Conservation (phyloP, 768 basidiomycete genomes). For the Lanmaoa pseudosensibilis region DNA sequence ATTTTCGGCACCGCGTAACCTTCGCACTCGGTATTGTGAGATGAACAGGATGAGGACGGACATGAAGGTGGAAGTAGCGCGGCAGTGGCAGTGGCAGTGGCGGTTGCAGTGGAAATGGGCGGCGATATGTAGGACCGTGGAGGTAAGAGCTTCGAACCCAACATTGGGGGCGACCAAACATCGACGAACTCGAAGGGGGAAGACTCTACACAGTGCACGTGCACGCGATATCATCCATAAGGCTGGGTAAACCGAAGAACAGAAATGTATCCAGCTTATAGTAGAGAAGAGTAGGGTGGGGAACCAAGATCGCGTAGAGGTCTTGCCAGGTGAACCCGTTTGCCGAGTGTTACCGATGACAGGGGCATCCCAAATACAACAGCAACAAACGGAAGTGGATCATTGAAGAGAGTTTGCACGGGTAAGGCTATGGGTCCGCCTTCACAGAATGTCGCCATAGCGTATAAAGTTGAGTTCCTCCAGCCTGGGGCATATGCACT, state of each 20-base stretch:
- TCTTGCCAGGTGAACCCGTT: too few relatives aligned
- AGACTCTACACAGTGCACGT: background rate
- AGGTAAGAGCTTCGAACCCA: too few relatives aligned
- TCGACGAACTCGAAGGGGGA: background rate
- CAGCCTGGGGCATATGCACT: too few relatives aligned
- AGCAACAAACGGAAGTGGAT: too few relatives aligned
- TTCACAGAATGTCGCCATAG: too few relatives aligned
- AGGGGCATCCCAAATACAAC: background rate
- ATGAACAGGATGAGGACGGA: background rate
- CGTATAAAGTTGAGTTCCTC: too few relatives aligned
- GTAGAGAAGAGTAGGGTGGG: background rate
- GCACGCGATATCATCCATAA: background rate
- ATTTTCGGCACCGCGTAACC: conserved; percentile 6
- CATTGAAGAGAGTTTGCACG: too few relatives aligned
- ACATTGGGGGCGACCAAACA: too few relatives aligned
- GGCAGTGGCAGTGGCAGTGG: conserved; percentile 1
- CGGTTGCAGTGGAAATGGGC: background rate
- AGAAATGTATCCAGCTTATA: background rate
- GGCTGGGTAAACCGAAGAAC: background rate
- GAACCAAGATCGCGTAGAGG: background rate
- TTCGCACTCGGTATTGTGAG: background rate
- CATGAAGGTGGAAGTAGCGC: conserved; percentile 2
- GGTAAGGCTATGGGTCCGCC: too few relatives aligned
- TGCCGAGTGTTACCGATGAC: background rate
- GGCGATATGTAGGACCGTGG: background rate